A percentile compares a stretch with the other conserved stretches of the same genome.
Evolutionary conservation across 2,329 filamentous ascomycete species (phyloP).

Genomic region (Xylaria multiplex): DNA sequence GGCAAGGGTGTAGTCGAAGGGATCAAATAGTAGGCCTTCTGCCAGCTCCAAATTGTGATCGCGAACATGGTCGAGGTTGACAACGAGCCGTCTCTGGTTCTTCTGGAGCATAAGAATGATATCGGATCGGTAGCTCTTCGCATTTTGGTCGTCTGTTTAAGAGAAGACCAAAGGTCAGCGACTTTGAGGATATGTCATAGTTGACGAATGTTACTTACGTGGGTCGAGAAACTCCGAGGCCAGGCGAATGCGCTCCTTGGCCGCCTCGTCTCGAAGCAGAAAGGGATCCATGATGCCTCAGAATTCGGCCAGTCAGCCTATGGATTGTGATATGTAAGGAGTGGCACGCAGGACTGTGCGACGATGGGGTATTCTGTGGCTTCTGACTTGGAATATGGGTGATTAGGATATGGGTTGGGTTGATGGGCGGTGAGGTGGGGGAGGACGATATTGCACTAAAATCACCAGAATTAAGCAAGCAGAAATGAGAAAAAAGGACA

Average conservation of each 20-base stretch:
- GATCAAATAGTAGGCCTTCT: slow-evolving; percentile 78
- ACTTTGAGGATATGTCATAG: not conserved
- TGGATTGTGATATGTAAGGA: not conserved
- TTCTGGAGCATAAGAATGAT: slow-evolving; percentile 82
- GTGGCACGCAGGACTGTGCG: not conserved
- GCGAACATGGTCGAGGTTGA: slow-evolving; percentile 90
- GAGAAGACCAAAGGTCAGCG: slow-evolving; percentile 1
- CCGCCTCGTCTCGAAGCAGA: slow-evolving; percentile 85
- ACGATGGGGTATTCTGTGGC: not conserved
- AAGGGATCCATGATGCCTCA: slow-evolving; percentile 71
- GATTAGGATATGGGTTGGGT: not conserved
- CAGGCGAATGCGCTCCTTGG: slow-evolving; percentile 82
- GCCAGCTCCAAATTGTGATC: slow-evolving; percentile 87
- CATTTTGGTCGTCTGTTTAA: slow-evolving; percentile 60
- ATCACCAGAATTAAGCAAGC: no score
- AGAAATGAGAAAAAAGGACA: slow-evolving; percentile 25
- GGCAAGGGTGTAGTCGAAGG: slow-evolving; percentile 87
- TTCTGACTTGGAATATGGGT: slow-evolving; percentile 9
- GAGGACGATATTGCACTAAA: slow-evolving; percentile 8
- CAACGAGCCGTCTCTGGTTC: slow-evolving; percentile 70
- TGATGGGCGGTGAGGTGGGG: slow-evolving; percentile 10
- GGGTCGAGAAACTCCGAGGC: slow-evolving; percentile 96
- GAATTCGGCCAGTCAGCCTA: slow-evolving; percentile 4
- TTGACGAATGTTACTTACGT: slow-evolving; percentile 64
- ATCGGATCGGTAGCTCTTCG: slow-evolving; percentile 84